A percentile compares a stretch with the other conserved stretches of the same genome.
phyloP scores from a whole-genome alignment of 345 rosid genomes.

The Heritiera fomes region DNA sequence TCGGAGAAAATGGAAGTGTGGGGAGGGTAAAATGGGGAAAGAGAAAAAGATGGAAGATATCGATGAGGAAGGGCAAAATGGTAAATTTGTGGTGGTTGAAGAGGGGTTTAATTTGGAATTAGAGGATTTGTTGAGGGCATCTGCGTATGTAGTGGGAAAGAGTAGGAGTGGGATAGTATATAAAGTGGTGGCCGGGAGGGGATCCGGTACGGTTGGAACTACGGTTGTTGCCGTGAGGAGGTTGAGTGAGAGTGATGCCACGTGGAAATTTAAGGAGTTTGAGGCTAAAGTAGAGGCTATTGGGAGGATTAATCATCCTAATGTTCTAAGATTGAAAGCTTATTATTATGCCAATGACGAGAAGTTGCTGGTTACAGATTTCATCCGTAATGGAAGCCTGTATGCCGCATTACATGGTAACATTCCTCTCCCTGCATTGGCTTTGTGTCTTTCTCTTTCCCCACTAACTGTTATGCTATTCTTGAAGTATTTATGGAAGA shows the following conservation, averaged over 20 bases:
- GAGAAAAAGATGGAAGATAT: constrained; percentile 25
- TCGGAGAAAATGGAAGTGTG: constrained; percentile 42
- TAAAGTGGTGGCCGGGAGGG: constrained; percentile 71
- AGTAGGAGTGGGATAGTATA: constrained; percentile 86
- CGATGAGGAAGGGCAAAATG: constrained; percentile 53
- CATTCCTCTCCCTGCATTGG: neutral
- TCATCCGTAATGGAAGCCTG: constrained; percentile 73
- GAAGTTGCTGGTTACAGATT: constrained; percentile 81
- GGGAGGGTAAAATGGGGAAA: constrained; percentile 39
- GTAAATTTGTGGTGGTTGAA: constrained; percentile 68
- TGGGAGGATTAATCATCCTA: constrained; percentile 73
- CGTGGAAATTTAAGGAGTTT: constrained; percentile 77
- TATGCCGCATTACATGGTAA: constrained; percentile 80
- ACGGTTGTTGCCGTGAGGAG: constrained; percentile 80
- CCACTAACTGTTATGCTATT: neutral
- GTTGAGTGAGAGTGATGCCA: constrained; percentile 70
- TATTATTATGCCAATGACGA: constrained; percentile 84
- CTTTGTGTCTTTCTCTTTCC: neutral
- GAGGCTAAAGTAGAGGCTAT: constrained; percentile 79
- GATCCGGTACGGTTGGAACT: constrained; percentile 46
- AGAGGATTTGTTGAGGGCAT: constrained; percentile 89
- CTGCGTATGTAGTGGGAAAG: constrained; percentile 92
- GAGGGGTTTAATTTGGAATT: constrained; percentile 80
- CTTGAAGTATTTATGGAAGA: neutral
- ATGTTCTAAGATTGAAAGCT: constrained; percentile 74